A percentile compares a stretch with the other conserved stretches of the same genome.
phyloP scores from a whole-genome alignment of 139 green algal species.

The Monoraphidium neglectum region DNA sequence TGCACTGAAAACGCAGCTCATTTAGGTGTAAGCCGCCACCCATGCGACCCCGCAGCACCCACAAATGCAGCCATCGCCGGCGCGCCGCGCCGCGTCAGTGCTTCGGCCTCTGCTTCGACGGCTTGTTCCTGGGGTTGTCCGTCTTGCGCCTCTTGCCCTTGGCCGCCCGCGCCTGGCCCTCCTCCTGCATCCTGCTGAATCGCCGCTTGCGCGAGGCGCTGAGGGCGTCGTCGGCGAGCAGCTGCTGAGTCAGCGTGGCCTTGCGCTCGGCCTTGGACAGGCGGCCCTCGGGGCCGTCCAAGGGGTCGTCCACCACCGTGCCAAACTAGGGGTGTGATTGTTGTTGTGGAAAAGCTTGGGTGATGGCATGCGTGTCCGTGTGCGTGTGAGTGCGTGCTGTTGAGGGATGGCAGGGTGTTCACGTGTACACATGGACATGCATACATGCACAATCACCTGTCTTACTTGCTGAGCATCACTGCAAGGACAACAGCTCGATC shows the following conservation, averaged over 20 bases:
- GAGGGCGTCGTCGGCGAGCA: slow-evolving; percentile 67
- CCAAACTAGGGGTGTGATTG: slow-evolving; percentile 60
- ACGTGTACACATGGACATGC: no score
- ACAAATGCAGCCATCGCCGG: background rate
- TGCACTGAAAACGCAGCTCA: no score
- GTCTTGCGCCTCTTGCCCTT: slow-evolving; percentile 33
- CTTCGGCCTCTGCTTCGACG: slow-evolving; percentile 28
- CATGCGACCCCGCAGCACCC: no score
- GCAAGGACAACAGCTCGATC: no score
- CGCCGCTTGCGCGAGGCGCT: slow-evolving; percentile 46
- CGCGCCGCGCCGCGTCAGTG: slow-evolving; percentile 4
- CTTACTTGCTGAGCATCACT: no score
- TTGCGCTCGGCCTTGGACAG: slow-evolving; percentile 40
- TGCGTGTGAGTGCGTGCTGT: no score
- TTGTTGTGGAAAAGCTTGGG: no score
- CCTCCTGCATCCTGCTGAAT: slow-evolving; percentile 51
- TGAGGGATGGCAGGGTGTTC: no score
- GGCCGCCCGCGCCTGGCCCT: slow-evolving; percentile 14
- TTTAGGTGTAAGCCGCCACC: no score
- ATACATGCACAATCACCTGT: no score
- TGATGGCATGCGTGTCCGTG: no score
- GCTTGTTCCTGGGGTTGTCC: slow-evolving; percentile 14
- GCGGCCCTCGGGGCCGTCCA: slow-evolving; percentile 69
- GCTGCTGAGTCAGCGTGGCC: slow-evolving; percentile 47
- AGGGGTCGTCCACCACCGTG: slow-evolving; percentile 74